These are phyloP conservation scores for Gossypium thurberi DNA, from an alignment of 345 rosid genomes.

Conservation along the genomic window DNA sequence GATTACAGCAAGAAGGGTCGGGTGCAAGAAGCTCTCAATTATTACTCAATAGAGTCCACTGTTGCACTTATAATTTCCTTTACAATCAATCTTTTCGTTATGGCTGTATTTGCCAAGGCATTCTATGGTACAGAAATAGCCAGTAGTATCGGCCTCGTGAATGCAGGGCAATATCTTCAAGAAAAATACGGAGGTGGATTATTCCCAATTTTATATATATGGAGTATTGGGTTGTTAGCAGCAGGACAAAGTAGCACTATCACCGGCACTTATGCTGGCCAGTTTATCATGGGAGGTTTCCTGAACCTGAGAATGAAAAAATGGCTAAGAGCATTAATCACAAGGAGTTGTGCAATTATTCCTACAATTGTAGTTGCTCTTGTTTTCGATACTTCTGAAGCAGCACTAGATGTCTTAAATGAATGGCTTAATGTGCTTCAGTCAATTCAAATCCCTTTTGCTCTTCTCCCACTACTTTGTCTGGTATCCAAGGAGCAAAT, in stretches of 20 bases:
- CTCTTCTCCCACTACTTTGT: slow-evolving; percentile 74
- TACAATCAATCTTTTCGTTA: slow-evolving; percentile 81
- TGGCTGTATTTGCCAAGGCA: slow-evolving; percentile 81
- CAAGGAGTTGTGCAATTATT: slow-evolving; percentile 75
- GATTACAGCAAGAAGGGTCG: slow-evolving; percentile 53
- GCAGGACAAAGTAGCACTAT: slow-evolving; percentile 97
- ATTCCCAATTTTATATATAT: slow-evolving; percentile 83
- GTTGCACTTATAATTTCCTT: slow-evolving; percentile 68
- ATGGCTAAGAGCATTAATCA: slow-evolving; percentile 89
- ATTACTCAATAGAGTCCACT: slow-evolving; percentile 79
- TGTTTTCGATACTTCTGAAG: slow-evolving; percentile 62
- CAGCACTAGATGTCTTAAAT: slow-evolving; percentile 60
- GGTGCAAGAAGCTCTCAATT: slow-evolving; percentile 81
- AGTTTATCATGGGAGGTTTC: slow-evolving; percentile 97
- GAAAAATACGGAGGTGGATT: slow-evolving; percentile 84
- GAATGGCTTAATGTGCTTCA: slow-evolving; percentile 93
- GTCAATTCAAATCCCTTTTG: slow-evolving; percentile 85
- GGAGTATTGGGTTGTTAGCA: slow-evolving; percentile 85
- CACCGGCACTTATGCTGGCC: slow-evolving; percentile 90
- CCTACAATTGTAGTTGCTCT: slow-evolving; percentile 85
- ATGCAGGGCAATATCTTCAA: slow-evolving; percentile 85
- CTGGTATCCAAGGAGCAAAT: slow-evolving; percentile 77
- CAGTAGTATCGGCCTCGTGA: slow-evolving; percentile 65
- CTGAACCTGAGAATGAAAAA: slow-evolving; percentile 79
- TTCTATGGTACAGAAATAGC: slow-evolving; percentile 76